Evolutionary conservation across 2,329 filamentous ascomycete genomes (phyloP).

Genomic region (Colletotrichum simmondsii): DNA sequence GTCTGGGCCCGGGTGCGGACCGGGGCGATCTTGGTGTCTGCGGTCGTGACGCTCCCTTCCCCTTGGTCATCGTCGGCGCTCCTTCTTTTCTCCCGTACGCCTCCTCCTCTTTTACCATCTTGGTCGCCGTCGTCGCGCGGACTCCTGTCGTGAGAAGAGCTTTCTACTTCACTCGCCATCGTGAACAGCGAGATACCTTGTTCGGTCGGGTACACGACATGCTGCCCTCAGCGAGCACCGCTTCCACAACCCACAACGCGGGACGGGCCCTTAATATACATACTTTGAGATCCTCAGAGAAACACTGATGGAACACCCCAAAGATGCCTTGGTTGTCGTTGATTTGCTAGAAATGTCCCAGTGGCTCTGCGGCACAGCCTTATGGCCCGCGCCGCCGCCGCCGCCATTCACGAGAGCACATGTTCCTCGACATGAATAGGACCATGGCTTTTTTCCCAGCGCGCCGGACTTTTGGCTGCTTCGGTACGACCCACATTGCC

Average conservation of each 20-base stretch:
- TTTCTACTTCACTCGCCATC: slow-evolving; percentile 13
- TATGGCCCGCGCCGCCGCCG: background rate
- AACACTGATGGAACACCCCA: too few species aligned
- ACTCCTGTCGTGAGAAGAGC: background rate
- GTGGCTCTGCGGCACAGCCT: background rate
- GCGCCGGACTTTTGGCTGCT: background rate
- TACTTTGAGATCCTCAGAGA: background rate
- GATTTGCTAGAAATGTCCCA: background rate
- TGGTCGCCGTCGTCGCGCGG: background rate
- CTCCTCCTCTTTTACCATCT: background rate
- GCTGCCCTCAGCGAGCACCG: background rate
- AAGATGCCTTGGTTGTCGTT: background rate
- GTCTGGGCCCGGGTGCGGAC: slow-evolving; percentile 50
- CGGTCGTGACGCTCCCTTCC: slow-evolving; percentile 15
- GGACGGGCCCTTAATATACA: slow-evolving; percentile 6
- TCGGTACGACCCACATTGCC: slow-evolving; percentile 3
- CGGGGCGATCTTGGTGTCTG: slow-evolving; percentile 28
- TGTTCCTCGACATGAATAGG: background rate
- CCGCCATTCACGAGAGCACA: background rate
- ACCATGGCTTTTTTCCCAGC: background rate
- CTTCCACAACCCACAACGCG: background rate
- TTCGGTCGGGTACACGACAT: slow-evolving; percentile 4
- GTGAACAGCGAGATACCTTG: background rate
- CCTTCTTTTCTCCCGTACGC: background rate
- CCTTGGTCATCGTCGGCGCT: background rate